Evolutionary conservation across 1,139 yeast genomes (phyloP), one percentile per base, ranked within the genome.

Genomic region (Candida sojae): DNA sequence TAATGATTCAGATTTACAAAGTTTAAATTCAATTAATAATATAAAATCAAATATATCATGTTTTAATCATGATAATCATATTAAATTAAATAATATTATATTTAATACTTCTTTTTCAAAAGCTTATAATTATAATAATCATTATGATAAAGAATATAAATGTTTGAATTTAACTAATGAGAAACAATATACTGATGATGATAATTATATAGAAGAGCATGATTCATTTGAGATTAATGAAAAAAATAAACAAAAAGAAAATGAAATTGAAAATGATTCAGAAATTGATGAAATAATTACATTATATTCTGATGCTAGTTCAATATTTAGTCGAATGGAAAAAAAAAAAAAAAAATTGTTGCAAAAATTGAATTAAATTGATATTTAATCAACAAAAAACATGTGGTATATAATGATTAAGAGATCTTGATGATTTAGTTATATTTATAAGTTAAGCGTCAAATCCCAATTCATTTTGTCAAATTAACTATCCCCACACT

Each of bases 111-210:
- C 39, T 5, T 17, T 17, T 17, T 17, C 21, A 17, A 36, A 36
- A 26, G 1, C 29, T 9, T 21, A 33, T 3, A 21, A 10, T 11
- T 11, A 11, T 11, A 10, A n/a, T 28, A 25, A 10, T 35, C 38
- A 23, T 1, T 6, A 4, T 12, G 8, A 40, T n/a, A 23, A 21
- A 23, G 30, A 9, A 23, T 33, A 23, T 28, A 33, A 35, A 25
- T n/a, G 38, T 26, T 33, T 41, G 38, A 41, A 34, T 28, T 33
- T 41, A 12, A 41, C 38, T 7, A 41, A 41, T 32, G 43, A 41
- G 9, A 41, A 41, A 41, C 38, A 41, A 41, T 32, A 32, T 11
- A 6, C 6, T 32, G 23, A 40, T 8, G 30, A 40, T 17, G 23
- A 33, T 6, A n/a, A 9, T 10, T 17, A 17, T 17, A 17, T 17